Percentiles rank a stretch among this genome's conserved stretches.
Conservation (phyloP, 495 filamentous ascomycete genomes). For the Melanomma pulvis-pyrius region DNA sequence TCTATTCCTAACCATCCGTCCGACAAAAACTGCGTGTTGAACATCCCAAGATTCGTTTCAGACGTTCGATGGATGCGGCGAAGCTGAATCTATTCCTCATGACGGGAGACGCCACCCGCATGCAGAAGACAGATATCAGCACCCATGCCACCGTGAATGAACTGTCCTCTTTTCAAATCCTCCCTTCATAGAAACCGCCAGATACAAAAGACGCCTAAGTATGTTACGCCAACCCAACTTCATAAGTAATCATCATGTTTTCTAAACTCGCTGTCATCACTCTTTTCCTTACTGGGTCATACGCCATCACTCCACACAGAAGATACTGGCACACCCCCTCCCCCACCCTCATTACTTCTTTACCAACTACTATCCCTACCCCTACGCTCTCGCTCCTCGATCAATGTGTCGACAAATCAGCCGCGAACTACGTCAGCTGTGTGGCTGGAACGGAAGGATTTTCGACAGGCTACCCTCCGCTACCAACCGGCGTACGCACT, state of each 20-base stretch:
- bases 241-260: neutral
- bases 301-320: neutral
- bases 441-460: neutral
- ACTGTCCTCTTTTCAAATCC: neutral
- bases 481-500: neutral
- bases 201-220: neutral
- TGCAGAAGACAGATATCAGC: neutral
- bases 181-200: neutral
- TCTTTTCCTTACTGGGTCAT: neutral
- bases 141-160: neutral
- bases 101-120: neutral
- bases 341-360: neutral
- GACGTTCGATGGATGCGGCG: neutral
- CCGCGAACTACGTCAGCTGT: neutral
- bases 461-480: neutral
- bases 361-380: neutral
- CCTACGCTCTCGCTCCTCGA: neutral
- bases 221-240: neutral
- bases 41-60: neutral
- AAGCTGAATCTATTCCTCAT: neutral
- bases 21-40: too few species aligned
- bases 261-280: neutral
- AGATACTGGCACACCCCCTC: neutral
- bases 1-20: too few species aligned
- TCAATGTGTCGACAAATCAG: neutral